These are phyloP conservation scores for Kodamaea ohmeri DNA, from an alignment of 1,139 yeast genomes.

Conservation along the genomic window DNA sequence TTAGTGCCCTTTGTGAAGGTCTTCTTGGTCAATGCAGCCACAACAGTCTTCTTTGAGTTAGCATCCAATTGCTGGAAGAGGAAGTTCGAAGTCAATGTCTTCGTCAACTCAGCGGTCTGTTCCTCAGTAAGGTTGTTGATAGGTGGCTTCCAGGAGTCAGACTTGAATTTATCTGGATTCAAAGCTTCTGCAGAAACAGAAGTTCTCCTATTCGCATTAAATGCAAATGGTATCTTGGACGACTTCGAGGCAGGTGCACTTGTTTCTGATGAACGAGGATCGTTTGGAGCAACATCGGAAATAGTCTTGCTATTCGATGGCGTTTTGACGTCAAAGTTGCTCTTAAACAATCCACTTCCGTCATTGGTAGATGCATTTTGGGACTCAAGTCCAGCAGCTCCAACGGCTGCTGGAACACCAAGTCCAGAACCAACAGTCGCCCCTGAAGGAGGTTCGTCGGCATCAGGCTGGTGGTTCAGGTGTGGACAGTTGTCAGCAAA, in stretches of 20 bases:
- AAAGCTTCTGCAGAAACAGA: constrained; percentile 82
- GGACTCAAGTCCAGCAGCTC: constrained; percentile 6
- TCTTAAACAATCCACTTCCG: constrained; percentile 40
- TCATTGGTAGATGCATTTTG: constrained; percentile 13
- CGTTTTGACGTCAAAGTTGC: constrained; percentile 42
- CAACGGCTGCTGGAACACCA: constrained; percentile 6
- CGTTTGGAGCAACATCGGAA: constrained; percentile 31
- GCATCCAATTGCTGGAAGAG: constrained; percentile 75
- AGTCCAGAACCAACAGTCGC: constrained; percentile 5
- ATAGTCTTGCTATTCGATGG: constrained; percentile 21
- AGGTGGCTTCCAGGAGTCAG: constrained; percentile 75
- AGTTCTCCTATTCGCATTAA: constrained; percentile 81
- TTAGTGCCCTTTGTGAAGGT: constrained; percentile 55
- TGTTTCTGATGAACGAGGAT: constrained; percentile 20
- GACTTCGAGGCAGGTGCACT: constrained; percentile 15
- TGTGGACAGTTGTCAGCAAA: constrained; percentile 66
- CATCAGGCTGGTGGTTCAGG: constrained; percentile 33
- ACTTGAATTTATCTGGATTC: constrained; percentile 52
- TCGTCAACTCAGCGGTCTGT: constrained; percentile 67
- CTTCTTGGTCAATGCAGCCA: constrained; percentile 78
- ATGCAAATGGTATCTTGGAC: constrained; percentile 48
- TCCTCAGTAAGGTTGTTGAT: constrained; percentile 59
- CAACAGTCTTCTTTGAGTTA: constrained; percentile 71
- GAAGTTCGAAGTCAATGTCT: constrained; percentile 75
- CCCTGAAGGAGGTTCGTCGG: constrained; percentile 18